Percentiles rank a stretch among this genome's conserved stretches.
phyloP scores from a whole-genome alignment of 441 rosid species.

The Manihot esculenta region DNA sequence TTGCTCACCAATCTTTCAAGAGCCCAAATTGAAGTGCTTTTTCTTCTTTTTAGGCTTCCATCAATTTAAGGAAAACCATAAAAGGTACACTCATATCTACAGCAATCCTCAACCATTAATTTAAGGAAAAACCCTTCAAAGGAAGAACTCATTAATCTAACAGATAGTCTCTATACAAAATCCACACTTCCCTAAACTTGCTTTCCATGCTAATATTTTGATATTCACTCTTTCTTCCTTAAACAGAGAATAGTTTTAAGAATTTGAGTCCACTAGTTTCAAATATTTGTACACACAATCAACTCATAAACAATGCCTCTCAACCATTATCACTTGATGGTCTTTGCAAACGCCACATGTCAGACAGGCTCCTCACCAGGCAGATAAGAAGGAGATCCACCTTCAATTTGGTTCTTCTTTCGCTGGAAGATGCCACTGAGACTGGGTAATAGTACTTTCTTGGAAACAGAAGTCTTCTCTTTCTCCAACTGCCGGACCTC shows the following conservation, averaged over 20 bases:
- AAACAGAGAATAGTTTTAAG: conserved; percentile 20
- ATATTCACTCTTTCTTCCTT: conserved; percentile 15
- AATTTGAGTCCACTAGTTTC: conserved; percentile 25
- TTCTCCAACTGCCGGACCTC: conserved; percentile 59
- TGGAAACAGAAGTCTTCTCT: conserved; percentile 50
- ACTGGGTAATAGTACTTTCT: conserved; percentile 65
- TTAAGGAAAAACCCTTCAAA: conserved; percentile 10
- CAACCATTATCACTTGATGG: conserved; percentile 25
- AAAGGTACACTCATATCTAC: conserved; percentile 15
- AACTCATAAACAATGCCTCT: conserved; percentile 20
- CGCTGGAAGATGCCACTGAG: conserved; percentile 71
- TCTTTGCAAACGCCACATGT: conserved; percentile 21
- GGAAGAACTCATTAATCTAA: background rate
- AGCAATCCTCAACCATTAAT: conserved; percentile 23
- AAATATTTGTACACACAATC: conserved; percentile 27
- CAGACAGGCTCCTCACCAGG: conserved; percentile 64
- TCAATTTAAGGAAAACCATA: background rate
- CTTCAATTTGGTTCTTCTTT: conserved; percentile 81
- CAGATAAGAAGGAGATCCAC: conserved; percentile 80
- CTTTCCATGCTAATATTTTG: conserved; percentile 23
- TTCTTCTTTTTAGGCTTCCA: background rate
- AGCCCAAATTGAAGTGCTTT: background rate
- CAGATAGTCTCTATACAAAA: conserved; percentile 20
- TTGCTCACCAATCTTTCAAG: background rate
- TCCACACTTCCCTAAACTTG: conserved; percentile 24